A percentile compares a stretch with the other conserved stretches of the same genome.
phyloP scores from a whole-genome alignment of 164 flowering plant genomes.

The Vitis vinifera region ASM3070453v1 NC_081814.1:2777001-2777500 shows the following conservation, averaged over 20 bases:
- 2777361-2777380: background rate
- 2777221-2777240: constrained; percentile 93
- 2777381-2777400: background rate
- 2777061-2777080: constrained; percentile 1
- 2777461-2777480: constrained; percentile 86
- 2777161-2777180: background rate
- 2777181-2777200: constrained; percentile 31
- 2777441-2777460: constrained; percentile 74
- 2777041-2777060: constrained; percentile 61
- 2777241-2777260: constrained; percentile 88
- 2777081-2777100: background rate
- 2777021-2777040: constrained; percentile 69
- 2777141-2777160: background rate
- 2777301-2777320: constrained; percentile 65
- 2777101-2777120: constrained; percentile 17
- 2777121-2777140: constrained; percentile 29
- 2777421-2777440: constrained; percentile 5
- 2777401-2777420: background rate
- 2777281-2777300: constrained; percentile 50
- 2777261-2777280: constrained; percentile 79
- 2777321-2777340: constrained; percentile 96
- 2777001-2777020: constrained; percentile 75
- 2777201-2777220: constrained; percentile 89
- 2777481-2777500: constrained; percentile 71
- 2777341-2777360: constrained; percentile 65